phyloP scores from a whole-genome alignment of 768 basidiomycete species.

The Jaapia argillacea region DNA sequence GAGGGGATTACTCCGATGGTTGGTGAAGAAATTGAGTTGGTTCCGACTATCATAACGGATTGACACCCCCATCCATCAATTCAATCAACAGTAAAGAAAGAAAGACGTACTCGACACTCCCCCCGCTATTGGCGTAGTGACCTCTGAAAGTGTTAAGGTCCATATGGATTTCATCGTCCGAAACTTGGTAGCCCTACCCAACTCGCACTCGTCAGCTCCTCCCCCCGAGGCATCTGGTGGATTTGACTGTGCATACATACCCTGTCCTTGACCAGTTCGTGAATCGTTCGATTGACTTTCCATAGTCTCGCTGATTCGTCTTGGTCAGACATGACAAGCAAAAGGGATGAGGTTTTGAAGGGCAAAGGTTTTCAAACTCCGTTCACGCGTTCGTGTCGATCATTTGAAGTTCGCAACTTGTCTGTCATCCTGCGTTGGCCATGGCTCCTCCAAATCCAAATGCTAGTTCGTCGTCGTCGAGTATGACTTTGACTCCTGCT shows the following conservation, averaged over 20 bases:
- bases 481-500: constrained; percentile 12
- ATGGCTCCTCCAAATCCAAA: constrained; percentile 4
- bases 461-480: constrained; percentile 2
- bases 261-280: constrained; percentile 93
- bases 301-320: constrained; percentile 86
- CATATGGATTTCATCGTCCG: constrained; percentile 91
- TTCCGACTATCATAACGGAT: constrained; percentile 47
- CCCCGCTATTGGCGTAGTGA: constrained; percentile 61
- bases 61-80: not conserved
- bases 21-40: constrained; percentile 86
- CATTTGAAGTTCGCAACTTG: not conserved
- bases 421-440: constrained; percentile 5
- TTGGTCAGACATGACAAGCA: constrained; percentile 47
- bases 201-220: too few species aligned
- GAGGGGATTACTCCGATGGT: constrained; percentile 47
- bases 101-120: constrained; percentile 76
- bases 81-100: too few species aligned
- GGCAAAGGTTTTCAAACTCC: constrained; percentile 42
- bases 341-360: constrained; percentile 14
- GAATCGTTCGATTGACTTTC: constrained; percentile 94
- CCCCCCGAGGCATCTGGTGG: too few species aligned
- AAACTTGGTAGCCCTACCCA: constrained; percentile 81
- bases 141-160: constrained; percentile 69
- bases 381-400: too few species aligned
- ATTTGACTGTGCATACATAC: too few species aligned